Base-by-base conservation (phyloP, 2,329 filamentous ascomycete genomes). In the Paecilomyces sp. region DNA sequence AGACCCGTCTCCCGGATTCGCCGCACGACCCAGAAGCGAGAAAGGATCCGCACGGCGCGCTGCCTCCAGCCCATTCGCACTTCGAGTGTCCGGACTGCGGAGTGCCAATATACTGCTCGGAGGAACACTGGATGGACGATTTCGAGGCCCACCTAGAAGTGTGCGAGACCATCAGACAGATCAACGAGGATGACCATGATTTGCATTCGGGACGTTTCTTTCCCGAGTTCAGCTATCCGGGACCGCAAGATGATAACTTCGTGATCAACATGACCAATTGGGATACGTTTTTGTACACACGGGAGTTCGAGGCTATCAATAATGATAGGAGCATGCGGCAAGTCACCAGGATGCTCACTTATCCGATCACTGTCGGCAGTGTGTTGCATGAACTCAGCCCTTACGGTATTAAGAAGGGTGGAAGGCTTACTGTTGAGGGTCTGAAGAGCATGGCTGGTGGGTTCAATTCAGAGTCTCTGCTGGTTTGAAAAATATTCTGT, bases 151-250 rank as follows among this genome's bases (percentile, higher is more conserved):
- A 99, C 75, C 75, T 99, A 62, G 85, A 97, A 71, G 88, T 99
- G 36, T 99, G 94, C 74, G 93, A 99, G 69, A 90, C 90, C 0
- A 79, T 99, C 59, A 83, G 89, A 65, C 89, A 97, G 76, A 93
- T 96, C 76, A 99, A 99, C 67, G 94, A 99, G 77, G 94, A 99
- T 71, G 94, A 99, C 67, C 95, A 99, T 71, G 94, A 99, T 74
- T 77, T 99, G 65, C 83, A 89, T 56, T 96, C 91, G 18, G 94
- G 94, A 3, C 85, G 94, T 30, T 89, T 91, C 74, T 99, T 99
- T 76, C 88, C 90, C 13, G 95, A 99, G 74, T 97, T 96, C 70
- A 87, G 92, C 62, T 96, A 96, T 71, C 92, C 94, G 0, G 90
- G 89, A 13, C 83, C 88, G 58, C 92, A 97, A 77, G 87, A 97